A percentile compares a stretch with the other conserved stretches of the same genome.
Conservation (phyloP, 805 yeast genomes). For the Candida incommunis region DNA sequence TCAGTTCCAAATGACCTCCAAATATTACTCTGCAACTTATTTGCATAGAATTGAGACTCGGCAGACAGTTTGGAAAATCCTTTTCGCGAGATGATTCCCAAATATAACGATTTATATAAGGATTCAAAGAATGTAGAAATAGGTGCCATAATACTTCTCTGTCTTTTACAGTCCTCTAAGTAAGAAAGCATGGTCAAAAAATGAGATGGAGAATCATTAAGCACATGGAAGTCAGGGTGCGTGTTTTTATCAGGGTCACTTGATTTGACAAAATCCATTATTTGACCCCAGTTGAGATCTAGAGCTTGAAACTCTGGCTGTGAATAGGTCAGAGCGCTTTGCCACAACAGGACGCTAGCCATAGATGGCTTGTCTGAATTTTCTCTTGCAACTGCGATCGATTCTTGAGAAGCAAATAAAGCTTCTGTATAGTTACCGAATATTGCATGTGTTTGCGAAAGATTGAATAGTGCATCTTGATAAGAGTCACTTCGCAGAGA, state of each 20-base stretch:
- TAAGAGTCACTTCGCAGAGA: conserved; percentile 45
- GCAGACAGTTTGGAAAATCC: background rate
- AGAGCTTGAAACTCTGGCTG: conserved; percentile 1
- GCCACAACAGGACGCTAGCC: conserved; percentile 61
- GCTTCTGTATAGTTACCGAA: conserved; percentile 60
- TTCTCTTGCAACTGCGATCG: conserved; percentile 77
- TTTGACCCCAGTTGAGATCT: conserved; percentile 8
- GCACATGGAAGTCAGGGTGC: background rate
- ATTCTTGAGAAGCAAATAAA: conserved; percentile 67
- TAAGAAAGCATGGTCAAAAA: background rate
- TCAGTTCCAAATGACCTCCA: background rate
- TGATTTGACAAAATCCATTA: conserved; percentile 4
- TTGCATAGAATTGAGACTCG: background rate
- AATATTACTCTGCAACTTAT: background rate
- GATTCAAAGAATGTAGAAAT: background rate
- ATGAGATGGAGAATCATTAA: background rate
- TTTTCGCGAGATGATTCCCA: background rate
- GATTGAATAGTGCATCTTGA: conserved; percentile 61
- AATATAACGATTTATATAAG: background rate
- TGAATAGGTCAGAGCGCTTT: background rate
- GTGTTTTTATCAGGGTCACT: background rate
- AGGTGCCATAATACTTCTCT: background rate
- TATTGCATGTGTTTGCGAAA: conserved; percentile 57
- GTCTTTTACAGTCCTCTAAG: background rate
- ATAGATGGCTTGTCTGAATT: conserved; percentile 62